Base-by-base conservation (phyloP, 148 eudicot genomes). In the Amaranthus hypochondriacus region DNA sequence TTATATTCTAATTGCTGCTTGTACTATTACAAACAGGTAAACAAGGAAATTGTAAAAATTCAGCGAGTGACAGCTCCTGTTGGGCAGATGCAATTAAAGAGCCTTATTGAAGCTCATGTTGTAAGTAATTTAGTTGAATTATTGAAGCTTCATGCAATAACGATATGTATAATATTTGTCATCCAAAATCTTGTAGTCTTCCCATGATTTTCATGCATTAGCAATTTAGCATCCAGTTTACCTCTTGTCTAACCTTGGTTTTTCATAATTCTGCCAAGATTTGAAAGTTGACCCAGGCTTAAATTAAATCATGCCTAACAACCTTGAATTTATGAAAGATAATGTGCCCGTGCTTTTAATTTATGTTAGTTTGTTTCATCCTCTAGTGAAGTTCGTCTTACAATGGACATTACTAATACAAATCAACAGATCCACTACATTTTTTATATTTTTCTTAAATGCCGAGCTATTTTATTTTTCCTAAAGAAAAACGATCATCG, bases 11-110 rank as follows among this genome's bases (percentile, higher is more conserved):
- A 39, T 39, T 48, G 53, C 71, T 71, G 55, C n/a, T 9, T 67
- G 66, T 44, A 28, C 39, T 48, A 50, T 64, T 28, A 28, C 44
- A 69, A 75, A 67, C 81, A 95, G 99, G 90, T 95, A 73, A 95
- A 95, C 86, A 92, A 92, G 85, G 99, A 95, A 80, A 95, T 95
- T 10, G 99, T 92, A 75, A 95, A 95, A 83, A 83, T 92, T 76
- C 99, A 95, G 87, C 90, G 99, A 87, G 97, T 95, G 84, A 89
- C 86, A 77, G 97, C 99, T 66, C 94, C 94, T 9, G 99, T 95
- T 13, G 97, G 99, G 60, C 99, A 92, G 86, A 88, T 90, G 91
- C 97, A 90, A 83, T 92, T 95, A 9, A 95, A 92, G 89, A 86
- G 75, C 84, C 90, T 95, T 6, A 90, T 95, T 63, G 93, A 95